A percentile compares a stretch with the other conserved stretches of the same genome.
phyloP scores from a whole-genome alignment of 352 stramenopile species.

The Phytopythium montanum region DNA sequence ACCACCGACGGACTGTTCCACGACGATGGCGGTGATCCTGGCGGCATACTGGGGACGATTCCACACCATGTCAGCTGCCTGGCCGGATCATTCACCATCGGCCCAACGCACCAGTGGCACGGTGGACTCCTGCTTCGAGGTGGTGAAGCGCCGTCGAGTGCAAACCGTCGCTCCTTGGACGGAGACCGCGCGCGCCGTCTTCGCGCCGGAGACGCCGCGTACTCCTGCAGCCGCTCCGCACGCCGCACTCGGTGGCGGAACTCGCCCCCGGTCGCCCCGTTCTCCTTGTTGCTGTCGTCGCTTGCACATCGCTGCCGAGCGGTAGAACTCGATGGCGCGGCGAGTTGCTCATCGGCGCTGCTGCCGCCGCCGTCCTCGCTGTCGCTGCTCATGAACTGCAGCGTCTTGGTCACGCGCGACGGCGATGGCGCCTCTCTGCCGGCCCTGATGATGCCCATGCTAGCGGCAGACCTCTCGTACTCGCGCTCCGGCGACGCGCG shows the following conservation, averaged over 20 bases:
- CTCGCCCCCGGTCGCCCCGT: slow-evolving; percentile 1
- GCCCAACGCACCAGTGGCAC: slow-evolving; percentile 11
- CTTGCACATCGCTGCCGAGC: background rate
- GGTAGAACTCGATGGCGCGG: background rate
- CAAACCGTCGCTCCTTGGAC: slow-evolving; percentile 4
- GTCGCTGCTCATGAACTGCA: slow-evolving; percentile 35
- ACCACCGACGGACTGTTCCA: slow-evolving; percentile 38
- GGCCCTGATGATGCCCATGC: background rate
- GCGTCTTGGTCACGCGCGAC: slow-evolving; percentile 26
- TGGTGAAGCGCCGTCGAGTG: slow-evolving; percentile 13
- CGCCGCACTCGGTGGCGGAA: slow-evolving; percentile 30
- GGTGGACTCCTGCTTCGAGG: slow-evolving; percentile 8
- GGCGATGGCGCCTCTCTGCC: slow-evolving; percentile 4
- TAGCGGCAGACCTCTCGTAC: background rate
- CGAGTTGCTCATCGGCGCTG: background rate
- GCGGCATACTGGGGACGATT: background rate
- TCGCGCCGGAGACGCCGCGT: slow-evolving; percentile 16
- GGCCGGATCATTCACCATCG: background rate
- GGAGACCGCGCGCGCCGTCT: slow-evolving; percentile 11
- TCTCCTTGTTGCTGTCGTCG: slow-evolving; percentile 8
- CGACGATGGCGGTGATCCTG: slow-evolving; percentile 20
- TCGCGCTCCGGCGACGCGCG: background rate
- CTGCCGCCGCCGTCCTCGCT: slow-evolving; percentile 13
- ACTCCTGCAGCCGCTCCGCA: slow-evolving; percentile 19
- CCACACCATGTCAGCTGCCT: background rate